Evolutionary conservation across 2,329 filamentous ascomycete genomes (phyloP), one percentile per base, ranked within the genome.

Genomic region (Arthrobotrys sphaeroides): DNA sequence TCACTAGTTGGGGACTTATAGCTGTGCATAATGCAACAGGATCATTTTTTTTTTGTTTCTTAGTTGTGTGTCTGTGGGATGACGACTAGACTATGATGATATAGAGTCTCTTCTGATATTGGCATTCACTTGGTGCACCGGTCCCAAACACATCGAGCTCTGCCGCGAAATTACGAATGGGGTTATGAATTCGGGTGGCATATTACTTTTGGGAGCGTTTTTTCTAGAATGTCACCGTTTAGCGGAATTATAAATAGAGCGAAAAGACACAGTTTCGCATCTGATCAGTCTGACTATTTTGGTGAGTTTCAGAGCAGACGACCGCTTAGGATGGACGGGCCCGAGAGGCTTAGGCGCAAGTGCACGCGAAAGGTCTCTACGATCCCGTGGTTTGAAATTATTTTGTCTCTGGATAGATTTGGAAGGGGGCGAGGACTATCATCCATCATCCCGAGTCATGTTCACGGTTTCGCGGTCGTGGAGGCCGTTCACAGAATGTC

Each of bases 211-310:
- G 7, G 42, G 38, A 47, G 22, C 26, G 10, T 22, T 38, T n/a
- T n/a, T 69, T 70, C 66, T 70, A 70, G 66, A 70, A 70, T 62
- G 55, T 47, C 22, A 33, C 42, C n/a, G 31, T 57, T 33, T 55
- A 33, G 5, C 9, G 28, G 16, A 12, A 55, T 2, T 43, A 22
- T 55, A 55, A 38, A 55, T 55, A 38, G 36, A 55, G 51, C 16
- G 22, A 24, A 55, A 55, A 38, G 51, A 55, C 51, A 55, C 2
- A 43, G 51, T 55, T 55, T 55, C 51, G 31, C 51, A 55, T 55
- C 16, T 55, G 51, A 38, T 31, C 24, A 31, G 22, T n/a, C 31
- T 13, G 9, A 43, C 40, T 43, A 43, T 20, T 43, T 38, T 31
- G 49, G 28, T n/a, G 16, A 31, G 28, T 55, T 55, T 38, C 28